phyloP scores from a whole-genome alignment of 371 early-diverging fungal species.

The Zopfochytrium polystomum region DNA sequence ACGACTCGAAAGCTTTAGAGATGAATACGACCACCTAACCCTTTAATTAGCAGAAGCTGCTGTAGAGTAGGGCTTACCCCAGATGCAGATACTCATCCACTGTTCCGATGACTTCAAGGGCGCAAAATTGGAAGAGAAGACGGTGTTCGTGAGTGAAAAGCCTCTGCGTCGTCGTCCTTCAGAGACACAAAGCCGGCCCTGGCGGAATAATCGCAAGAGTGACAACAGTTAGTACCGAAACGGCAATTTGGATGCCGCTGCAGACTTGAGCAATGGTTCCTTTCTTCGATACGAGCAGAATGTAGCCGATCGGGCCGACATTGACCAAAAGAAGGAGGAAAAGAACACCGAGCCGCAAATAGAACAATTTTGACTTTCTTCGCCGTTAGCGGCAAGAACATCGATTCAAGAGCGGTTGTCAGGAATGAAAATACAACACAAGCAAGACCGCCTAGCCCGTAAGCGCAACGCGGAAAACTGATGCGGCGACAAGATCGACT shows the following conservation, averaged over 20 bases:
- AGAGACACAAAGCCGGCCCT: too few species aligned
- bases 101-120: conserved; percentile 68
- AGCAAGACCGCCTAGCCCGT: conserved; percentile 18
- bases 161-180: conserved; percentile 44
- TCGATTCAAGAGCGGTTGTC: conserved; percentile 11
- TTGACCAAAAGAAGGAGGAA: conserved; percentile 27
- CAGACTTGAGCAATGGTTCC: neutral
- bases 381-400: conserved; percentile 20
- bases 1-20: conserved; percentile 71
- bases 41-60: too few species aligned
- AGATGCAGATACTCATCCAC: conserved; percentile 71
- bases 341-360: conserved; percentile 60
- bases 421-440: conserved; percentile 9
- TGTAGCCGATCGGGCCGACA: conserved; percentile 1
- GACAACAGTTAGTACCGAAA: conserved; percentile 8
- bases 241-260: conserved; percentile 7
- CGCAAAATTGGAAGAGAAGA: conserved; percentile 79
- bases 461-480: neutral
- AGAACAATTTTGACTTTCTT: too few species aligned
- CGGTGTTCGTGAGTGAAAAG: conserved; percentile 21
- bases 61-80: too few species aligned
- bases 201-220: conserved; percentile 9
- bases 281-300: neutral
- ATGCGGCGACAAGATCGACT: neutral
- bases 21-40: conserved; percentile 65